Conservation (phyloP, 2,329 filamentous ascomycete species). For the Talaromyces verruculosus region DNA sequence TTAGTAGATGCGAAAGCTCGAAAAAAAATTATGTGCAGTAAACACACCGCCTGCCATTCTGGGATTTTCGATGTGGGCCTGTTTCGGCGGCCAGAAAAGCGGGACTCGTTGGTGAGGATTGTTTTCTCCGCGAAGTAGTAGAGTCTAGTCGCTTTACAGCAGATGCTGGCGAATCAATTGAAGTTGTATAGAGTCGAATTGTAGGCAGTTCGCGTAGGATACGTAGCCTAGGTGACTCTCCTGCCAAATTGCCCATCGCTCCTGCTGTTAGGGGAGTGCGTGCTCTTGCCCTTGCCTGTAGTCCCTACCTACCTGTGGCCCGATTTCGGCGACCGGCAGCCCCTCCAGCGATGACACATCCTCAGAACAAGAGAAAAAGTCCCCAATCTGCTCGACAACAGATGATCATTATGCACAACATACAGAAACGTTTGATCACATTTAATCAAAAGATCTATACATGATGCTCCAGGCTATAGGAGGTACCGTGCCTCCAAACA, state of each 20-base stretch:
- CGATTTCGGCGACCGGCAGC: slow-evolving; percentile 15
- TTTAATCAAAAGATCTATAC: neutral
- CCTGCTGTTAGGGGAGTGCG: neutral
- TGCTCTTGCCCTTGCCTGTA: neutral
- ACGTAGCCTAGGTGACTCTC: neutral
- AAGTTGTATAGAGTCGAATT: neutral
- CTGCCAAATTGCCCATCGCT: neutral
- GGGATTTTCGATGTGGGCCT: slow-evolving; percentile 1
- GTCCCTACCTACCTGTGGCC: slow-evolving; percentile 1
- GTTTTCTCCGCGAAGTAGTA: neutral
- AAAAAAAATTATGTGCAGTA: slow-evolving; percentile 14
- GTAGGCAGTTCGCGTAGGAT: neutral
- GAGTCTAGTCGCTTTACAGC: neutral
- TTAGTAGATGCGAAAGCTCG: neutral
- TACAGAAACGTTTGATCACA: neutral
- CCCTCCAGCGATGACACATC: slow-evolving; percentile 14
- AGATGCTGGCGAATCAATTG: neutral
- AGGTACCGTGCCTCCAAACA: slow-evolving; percentile 74
- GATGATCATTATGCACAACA: slow-evolving; percentile 1
- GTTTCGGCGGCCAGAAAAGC: slow-evolving; percentile 1
- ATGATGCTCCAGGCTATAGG: slow-evolving; percentile 53
- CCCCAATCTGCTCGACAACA: neutral
- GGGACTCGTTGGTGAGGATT: neutral
- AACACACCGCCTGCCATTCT: slow-evolving; percentile 15
- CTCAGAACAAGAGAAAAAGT: neutral